Percentiles rank a stretch among this genome's conserved stretches.
Conservation (phyloP, 495 filamentous ascomycete genomes). For the Neurospora sp. region DNA sequence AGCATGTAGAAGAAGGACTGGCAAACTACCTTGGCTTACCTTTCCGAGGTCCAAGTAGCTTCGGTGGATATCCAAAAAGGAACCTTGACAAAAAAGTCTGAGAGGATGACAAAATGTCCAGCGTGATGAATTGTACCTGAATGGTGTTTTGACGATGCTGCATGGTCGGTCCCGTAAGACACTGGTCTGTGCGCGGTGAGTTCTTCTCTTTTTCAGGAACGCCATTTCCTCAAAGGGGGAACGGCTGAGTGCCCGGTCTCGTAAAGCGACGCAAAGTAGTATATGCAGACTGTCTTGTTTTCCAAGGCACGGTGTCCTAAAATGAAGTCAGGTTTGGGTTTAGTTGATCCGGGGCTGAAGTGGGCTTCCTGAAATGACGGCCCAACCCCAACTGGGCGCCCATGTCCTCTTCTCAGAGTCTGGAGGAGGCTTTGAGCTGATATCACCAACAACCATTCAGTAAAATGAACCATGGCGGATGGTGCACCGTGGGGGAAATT, state of each 20-base stretch:
- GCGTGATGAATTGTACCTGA: background rate
- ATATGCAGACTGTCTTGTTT: background rate
- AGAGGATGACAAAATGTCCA: background rate
- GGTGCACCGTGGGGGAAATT: background rate
- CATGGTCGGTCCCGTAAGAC: background rate
- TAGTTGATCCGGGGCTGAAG: background rate
- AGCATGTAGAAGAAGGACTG: no score
- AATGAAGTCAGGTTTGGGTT: background rate
- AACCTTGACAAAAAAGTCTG: background rate
- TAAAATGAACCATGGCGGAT: background rate
- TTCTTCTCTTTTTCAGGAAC: background rate
- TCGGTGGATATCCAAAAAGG: background rate
- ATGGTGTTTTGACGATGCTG: conserved; percentile 4
- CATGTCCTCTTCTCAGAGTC: background rate
- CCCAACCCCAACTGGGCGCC: background rate
- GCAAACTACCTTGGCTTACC: background rate
- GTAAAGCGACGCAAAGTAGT: background rate
- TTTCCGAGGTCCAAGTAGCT: background rate
- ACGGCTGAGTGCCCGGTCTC: background rate
- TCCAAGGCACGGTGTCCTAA: background rate
- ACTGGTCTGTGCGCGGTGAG: background rate
- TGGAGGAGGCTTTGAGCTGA: background rate
- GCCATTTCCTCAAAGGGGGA: background rate
- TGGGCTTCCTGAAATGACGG: background rate
- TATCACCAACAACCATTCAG: background rate